Evolutionary conservation across 331 rosid genomes (phyloP).

Genomic region (Erythrophleum ivorense): DNA sequence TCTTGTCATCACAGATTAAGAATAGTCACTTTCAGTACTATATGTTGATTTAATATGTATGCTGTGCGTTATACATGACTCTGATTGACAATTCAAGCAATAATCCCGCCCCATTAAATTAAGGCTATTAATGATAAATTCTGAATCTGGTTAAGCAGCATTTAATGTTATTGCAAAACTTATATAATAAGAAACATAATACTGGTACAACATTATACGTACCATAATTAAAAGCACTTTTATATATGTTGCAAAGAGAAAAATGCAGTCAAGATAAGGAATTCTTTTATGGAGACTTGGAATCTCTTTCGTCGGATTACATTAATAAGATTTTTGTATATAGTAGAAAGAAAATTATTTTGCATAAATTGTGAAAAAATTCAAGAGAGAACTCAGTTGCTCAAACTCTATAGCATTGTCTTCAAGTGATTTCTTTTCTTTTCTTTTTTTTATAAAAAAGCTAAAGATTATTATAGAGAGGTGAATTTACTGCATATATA

Average conservation of each 20-base stretch:
- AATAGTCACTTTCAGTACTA: slow-evolving; percentile 23
- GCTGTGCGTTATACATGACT: slow-evolving; percentile 2
- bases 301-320: no score
- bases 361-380: no score
- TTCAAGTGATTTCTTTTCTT: not conserved
- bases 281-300: no score
- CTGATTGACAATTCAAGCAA: slow-evolving; percentile 8
- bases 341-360: no score
- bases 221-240: not conserved
- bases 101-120: not conserved
- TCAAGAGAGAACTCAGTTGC: not conserved
- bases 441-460: not conserved
- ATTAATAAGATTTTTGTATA: no score
- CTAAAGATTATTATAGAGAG: not conserved
- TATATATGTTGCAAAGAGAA: not conserved
- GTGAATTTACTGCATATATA: not conserved
- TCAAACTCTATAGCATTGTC: not conserved
- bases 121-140: slow-evolving; percentile 1
- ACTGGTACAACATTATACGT: not conserved
- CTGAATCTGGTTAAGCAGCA: not conserved
- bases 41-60: not conserved
- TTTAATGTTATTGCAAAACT: not conserved
- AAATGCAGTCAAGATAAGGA: not conserved
- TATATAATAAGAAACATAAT: not conserved
- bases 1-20: slow-evolving; percentile 20